Evolutionary conservation across 2,329 filamentous ascomycete genomes (phyloP).

Genomic region (Fusarium ambrosium): DNA sequence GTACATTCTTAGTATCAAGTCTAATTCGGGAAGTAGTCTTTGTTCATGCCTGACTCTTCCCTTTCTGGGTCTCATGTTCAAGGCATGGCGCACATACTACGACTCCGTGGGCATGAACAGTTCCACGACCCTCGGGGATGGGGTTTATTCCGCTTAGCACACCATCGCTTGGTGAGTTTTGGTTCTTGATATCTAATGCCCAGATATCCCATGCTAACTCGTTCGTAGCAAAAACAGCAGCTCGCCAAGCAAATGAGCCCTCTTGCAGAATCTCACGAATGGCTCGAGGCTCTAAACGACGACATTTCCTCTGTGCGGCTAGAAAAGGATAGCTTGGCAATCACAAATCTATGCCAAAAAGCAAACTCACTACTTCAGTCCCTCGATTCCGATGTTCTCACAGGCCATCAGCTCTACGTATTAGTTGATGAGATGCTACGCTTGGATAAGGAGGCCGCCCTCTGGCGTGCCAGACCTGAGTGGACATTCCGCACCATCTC

Average conservation of each 20-base stretch:
- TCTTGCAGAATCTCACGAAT: slow-evolving; percentile 47
- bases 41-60: slow-evolving; percentile 48
- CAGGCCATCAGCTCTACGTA: not conserved
- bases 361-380: slow-evolving; percentile 47
- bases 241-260: slow-evolving; percentile 49
- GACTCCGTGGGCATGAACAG: slow-evolving; percentile 52
- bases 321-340: slow-evolving; percentile 33
- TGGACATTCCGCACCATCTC: slow-evolving; percentile 50
- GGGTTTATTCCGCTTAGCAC: slow-evolving; percentile 56
- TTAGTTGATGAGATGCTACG: slow-evolving; percentile 49
- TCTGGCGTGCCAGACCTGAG: slow-evolving; percentile 50
- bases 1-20: not conserved
- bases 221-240: slow-evolving; percentile 52
- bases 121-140: slow-evolving; percentile 54
- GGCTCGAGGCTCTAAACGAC: slow-evolving; percentile 51
- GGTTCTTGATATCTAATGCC: not conserved
- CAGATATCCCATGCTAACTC: not conserved
- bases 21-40: slow-evolving; percentile 42
- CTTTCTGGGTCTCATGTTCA: slow-evolving; percentile 52
- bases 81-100: slow-evolving; percentile 57
- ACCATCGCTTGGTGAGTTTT: slow-evolving; percentile 51
- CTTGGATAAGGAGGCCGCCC: slow-evolving; percentile 48
- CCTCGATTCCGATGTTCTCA: slow-evolving; percentile 9
- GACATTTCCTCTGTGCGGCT: slow-evolving; percentile 31
- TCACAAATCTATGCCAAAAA: slow-evolving; percentile 46